Evolutionary conservation across 2,329 filamentous ascomycete species (phyloP).

Genomic region (Plenodomus lindquistii): DNA sequence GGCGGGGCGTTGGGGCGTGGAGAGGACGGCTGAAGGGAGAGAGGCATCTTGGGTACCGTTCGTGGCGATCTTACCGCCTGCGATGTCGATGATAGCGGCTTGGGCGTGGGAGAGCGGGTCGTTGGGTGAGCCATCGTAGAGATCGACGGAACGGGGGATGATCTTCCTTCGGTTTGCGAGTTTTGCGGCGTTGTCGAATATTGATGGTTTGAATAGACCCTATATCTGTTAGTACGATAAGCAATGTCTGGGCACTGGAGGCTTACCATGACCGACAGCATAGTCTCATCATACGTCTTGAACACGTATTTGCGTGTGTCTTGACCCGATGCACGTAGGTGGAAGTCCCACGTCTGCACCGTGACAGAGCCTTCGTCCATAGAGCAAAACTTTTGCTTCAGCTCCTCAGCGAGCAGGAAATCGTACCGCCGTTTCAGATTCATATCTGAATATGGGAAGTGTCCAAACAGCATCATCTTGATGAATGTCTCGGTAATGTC

Average conservation of each 20-base stretch:
- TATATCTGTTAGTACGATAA: slow-evolving; percentile 24
- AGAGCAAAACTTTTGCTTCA: slow-evolving; percentile 91
- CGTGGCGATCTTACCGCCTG: slow-evolving; percentile 44
- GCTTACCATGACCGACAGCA: slow-evolving; percentile 79
- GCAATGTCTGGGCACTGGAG: neutral
- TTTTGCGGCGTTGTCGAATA: slow-evolving; percentile 84
- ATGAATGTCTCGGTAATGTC: slow-evolving; percentile 94
- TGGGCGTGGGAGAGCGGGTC: slow-evolving; percentile 88
- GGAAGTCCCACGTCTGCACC: slow-evolving; percentile 86
- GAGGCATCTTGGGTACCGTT: slow-evolving; percentile 44
- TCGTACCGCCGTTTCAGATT: slow-evolving; percentile 90
- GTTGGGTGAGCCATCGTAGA: slow-evolving; percentile 91
- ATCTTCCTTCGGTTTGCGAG: slow-evolving; percentile 77
- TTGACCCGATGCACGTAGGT: slow-evolving; percentile 83
- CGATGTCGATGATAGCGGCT: slow-evolving; percentile 63
- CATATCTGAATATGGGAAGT: slow-evolving; percentile 94
- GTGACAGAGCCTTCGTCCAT: slow-evolving; percentile 89
- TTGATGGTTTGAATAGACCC: slow-evolving; percentile 85
- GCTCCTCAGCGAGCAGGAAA: slow-evolving; percentile 88
- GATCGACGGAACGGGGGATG: slow-evolving; percentile 85
- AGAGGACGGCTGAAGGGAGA: slow-evolving; percentile 51
- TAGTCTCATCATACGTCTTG: slow-evolving; percentile 96
- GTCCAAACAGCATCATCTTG: slow-evolving; percentile 97
- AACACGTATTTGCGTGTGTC: slow-evolving; percentile 92
- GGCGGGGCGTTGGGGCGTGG: slow-evolving; percentile 58